Conservation (phyloP, 2,329 filamentous ascomycete genomes). For the Lachnellula hyalina region DNA sequence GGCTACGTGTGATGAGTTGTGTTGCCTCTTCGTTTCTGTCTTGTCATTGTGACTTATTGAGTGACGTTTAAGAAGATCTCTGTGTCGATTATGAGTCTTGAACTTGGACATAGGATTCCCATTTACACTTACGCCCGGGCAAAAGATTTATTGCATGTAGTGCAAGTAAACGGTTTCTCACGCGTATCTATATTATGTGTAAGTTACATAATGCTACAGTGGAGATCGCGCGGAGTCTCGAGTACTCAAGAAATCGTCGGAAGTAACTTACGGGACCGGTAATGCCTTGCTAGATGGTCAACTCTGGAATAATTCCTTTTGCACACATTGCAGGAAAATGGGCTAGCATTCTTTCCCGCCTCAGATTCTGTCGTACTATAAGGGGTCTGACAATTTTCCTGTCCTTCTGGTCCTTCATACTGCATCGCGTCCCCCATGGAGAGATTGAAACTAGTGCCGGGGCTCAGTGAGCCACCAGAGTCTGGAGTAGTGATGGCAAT, state of each 20-base stretch:
- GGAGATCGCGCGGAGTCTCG: not conserved
- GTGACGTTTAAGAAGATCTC: not conserved
- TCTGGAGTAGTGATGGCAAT: not conserved
- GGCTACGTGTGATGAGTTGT: not conserved
- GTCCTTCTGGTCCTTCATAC: not conserved
- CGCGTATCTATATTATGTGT: not conserved
- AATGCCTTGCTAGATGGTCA: not conserved
- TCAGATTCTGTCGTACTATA: not conserved
- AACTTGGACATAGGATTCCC: not conserved
- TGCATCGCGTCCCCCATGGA: not conserved
- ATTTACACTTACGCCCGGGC: not conserved
- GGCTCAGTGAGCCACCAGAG: not conserved
- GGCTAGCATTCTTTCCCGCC: not conserved
- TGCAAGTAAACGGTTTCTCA: not conserved
- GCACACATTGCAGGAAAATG: not conserved
- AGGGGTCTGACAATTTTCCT: not conserved
- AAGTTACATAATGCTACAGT: not conserved
- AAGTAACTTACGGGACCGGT: not conserved
- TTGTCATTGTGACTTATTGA: not conserved
- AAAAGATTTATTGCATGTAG: not conserved
- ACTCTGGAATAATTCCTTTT: not conserved
- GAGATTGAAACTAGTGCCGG: not conserved
- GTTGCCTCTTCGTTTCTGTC: not conserved
- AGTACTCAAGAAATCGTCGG: too few relatives aligned
- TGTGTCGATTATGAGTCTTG: not conserved